A percentile compares a stretch with the other conserved stretches of the same genome.
phyloP scores from a whole-genome alignment of 768 basidiomycete genomes.

The Tylopilus felleus region DNA sequence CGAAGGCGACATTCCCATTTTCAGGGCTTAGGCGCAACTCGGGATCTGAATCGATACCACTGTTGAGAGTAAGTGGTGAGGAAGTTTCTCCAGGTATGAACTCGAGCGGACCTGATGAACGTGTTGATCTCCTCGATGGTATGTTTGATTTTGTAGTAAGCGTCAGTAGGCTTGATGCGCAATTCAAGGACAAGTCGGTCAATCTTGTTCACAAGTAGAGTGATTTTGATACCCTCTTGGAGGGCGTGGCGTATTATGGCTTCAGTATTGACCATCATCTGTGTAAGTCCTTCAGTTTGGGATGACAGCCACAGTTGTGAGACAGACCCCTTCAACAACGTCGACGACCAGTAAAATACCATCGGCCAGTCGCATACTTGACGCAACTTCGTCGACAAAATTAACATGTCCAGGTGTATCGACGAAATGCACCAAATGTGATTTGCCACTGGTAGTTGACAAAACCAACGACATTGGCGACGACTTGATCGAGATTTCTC shows the following conservation, averaged over 20 bases:
- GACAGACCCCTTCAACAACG: slow-evolving; percentile 92
- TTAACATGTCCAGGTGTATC: slow-evolving; percentile 99
- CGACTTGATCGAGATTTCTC: slow-evolving; percentile 94
- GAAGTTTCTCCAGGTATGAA: background rate
- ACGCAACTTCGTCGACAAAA: slow-evolving; percentile 96
- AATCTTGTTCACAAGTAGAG: slow-evolving; percentile 95
- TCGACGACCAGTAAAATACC: slow-evolving; percentile 94
- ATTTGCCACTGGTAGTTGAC: slow-evolving; percentile 83
- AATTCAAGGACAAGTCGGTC: slow-evolving; percentile 96
- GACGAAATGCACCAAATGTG: slow-evolving; percentile 87
- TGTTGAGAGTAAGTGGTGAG: slow-evolving; percentile 25
- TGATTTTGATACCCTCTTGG: slow-evolving; percentile 85
- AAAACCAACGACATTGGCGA: slow-evolving; percentile 94
- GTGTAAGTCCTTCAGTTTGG: slow-evolving; percentile 13
- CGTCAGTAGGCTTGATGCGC: slow-evolving; percentile 91
- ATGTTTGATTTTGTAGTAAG: slow-evolving; percentile 98
- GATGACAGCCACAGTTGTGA: background rate
- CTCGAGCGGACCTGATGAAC: slow-evolving; percentile 72
- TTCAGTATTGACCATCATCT: slow-evolving; percentile 95
- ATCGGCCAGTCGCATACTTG: slow-evolving; percentile 81
- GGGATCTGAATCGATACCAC: slow-evolving; percentile 85
- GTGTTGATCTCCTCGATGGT: slow-evolving; percentile 98
- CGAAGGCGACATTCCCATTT: slow-evolving; percentile 94
- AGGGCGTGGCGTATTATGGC: slow-evolving; percentile 84
- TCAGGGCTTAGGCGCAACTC: slow-evolving; percentile 89